phyloP scores from a whole-genome alignment of 2,329 filamentous ascomycete species.

The Microascus cirrosus region DNA sequence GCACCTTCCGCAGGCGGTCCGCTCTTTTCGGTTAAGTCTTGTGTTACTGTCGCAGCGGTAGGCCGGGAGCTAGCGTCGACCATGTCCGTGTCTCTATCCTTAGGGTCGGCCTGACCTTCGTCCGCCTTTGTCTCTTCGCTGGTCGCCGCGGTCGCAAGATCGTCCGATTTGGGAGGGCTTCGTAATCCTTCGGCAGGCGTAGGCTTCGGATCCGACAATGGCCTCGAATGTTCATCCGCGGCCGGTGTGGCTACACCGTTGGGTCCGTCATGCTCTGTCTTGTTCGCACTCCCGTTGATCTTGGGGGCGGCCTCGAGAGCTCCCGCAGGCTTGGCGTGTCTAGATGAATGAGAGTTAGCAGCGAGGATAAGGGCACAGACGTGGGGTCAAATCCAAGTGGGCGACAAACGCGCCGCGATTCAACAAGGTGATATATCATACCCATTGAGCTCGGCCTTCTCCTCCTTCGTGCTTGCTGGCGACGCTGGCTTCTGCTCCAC shows the following conservation, averaged over 20 bases:
- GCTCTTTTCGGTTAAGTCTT: not conserved
- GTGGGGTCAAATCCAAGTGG: not conserved
- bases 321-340: conserved; percentile 9
- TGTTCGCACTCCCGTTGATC: conserved; percentile 14
- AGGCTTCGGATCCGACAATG: not conserved
- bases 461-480: conserved; percentile 15
- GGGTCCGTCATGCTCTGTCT: conserved; percentile 10
- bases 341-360: conserved; percentile 12
- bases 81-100: conserved; percentile 5
- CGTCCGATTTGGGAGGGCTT: conserved; percentile 3
- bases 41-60: not conserved
- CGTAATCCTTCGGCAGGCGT: not conserved
- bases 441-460: conserved; percentile 24
- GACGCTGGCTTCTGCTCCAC: conserved; percentile 35
- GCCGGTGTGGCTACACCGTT: conserved; percentile 12
- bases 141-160: not conserved
- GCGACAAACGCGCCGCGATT: not conserved
- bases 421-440: conserved; percentile 14
- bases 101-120: not conserved
- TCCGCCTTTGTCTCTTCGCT: not conserved
- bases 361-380: not conserved
- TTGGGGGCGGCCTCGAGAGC: conserved; percentile 10
- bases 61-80: conserved; percentile 1
- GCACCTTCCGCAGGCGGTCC: conserved; percentile 7
- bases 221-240: not conserved